These are phyloP conservation scores for Lanmaoa pseudosensibilis DNA, from an alignment of 768 basidiomycete genomes.

Conservation along the genomic window DNA sequence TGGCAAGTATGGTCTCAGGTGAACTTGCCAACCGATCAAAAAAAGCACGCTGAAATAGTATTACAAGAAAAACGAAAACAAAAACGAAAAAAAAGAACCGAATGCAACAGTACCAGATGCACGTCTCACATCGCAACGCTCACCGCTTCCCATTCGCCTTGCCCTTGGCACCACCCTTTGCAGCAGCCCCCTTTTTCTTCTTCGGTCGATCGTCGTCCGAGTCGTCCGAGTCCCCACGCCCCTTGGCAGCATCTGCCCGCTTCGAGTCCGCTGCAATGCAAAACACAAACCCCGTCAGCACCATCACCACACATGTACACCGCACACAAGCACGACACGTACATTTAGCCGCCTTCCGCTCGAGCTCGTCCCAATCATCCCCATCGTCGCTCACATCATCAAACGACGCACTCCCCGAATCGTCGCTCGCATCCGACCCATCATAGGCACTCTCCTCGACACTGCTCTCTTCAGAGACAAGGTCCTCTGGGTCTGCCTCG, in stretches of 20 bases:
- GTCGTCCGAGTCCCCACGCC: slow-evolving; percentile 49
- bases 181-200: slow-evolving; percentile 39
- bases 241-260: slow-evolving; percentile 40
- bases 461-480: slow-evolving; percentile 42
- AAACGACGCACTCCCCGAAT: slow-evolving; percentile 67
- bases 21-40: too few species aligned
- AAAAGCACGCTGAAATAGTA: not conserved
- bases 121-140: slow-evolving; percentile 17
- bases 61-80: slow-evolving; percentile 1
- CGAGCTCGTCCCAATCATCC: slow-evolving; percentile 96
- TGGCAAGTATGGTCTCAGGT: too few species aligned
- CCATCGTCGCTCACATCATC: slow-evolving; percentile 68
- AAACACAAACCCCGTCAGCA: not conserved
- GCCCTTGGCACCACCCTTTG: slow-evolving; percentile 30
- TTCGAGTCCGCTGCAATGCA: slow-evolving; percentile 47
- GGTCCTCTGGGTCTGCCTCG: slow-evolving; percentile 47
- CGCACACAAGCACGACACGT: slow-evolving; percentile 14
- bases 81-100: not conserved
- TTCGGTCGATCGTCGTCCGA: slow-evolving; percentile 51
- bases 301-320: not conserved
- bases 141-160: slow-evolving; percentile 45
- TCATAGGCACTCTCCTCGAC: slow-evolving; percentile 57
- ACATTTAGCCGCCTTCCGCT: slow-evolving; percentile 89
- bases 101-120: not conserved
- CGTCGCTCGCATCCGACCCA: slow-evolving; percentile 52